phyloP scores from a whole-genome alignment of 2,329 filamentous ascomycete genomes.

The Massarina eburnea region DNA sequence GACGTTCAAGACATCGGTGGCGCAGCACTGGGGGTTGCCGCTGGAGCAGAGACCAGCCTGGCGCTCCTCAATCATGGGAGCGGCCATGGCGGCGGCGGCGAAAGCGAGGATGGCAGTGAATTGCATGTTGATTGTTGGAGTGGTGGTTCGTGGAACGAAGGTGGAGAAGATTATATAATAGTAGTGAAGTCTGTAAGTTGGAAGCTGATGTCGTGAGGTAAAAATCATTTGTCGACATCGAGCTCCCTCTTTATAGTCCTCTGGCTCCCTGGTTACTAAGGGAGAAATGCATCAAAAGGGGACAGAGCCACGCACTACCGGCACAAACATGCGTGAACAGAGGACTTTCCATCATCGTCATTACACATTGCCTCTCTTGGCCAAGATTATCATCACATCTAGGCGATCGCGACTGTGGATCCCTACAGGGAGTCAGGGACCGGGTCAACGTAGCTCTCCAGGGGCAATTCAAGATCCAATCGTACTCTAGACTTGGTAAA shows the following conservation, averaged over 20 bases:
- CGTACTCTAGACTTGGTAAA: conserved; percentile 7
- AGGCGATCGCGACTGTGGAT: conserved; percentile 13
- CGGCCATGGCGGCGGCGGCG: conserved; percentile 30
- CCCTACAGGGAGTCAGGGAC: conserved; percentile 3
- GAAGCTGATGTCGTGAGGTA: conserved; percentile 28
- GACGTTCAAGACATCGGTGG: conserved; percentile 62
- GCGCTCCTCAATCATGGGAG: conserved; percentile 36
- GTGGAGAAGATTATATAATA: conserved; percentile 8
- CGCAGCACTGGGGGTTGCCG: conserved; percentile 57
- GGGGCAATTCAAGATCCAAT: conserved; percentile 19
- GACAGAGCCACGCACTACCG: background rate
- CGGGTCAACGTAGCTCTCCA: conserved; percentile 14
- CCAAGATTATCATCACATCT: conserved; percentile 22
- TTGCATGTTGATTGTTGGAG: conserved; percentile 32
- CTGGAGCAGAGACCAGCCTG: conserved; percentile 39
- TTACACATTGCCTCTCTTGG: conserved; percentile 14
- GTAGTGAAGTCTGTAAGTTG: conserved; percentile 7
- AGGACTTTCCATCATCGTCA: conserved; percentile 25
- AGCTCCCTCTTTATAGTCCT: conserved; percentile 36
- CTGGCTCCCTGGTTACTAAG: conserved; percentile 1
- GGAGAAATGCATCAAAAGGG: conserved; percentile 11
- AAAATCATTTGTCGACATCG: conserved; percentile 19
- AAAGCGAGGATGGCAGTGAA: conserved; percentile 36
- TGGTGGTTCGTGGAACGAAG: conserved; percentile 12
- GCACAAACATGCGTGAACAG: conserved; percentile 1